Base-by-base conservation (phyloP, 164 flowering plant genomes). In the Vitis rupestris region DNA sequence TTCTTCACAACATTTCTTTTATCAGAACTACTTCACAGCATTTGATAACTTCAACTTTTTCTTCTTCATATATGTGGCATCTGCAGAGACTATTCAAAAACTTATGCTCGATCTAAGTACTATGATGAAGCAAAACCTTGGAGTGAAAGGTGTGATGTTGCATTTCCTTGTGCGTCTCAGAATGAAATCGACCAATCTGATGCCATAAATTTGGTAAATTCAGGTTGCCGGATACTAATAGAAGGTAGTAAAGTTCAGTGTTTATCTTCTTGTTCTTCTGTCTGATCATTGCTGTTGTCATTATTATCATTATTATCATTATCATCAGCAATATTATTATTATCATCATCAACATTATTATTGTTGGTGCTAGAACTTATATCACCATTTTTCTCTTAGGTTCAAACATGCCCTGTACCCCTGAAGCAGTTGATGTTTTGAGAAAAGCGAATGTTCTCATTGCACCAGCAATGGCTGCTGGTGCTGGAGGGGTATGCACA, bases 381-480 rank as follows among this genome's bases (percentile, higher is more conserved):
- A 23, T 23, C 27, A 23, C 27, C 27, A 23, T 23, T 23, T 23
- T 23, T 55, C 12, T 55, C 52, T 68, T 76, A 96, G 99, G 99
- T 68, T 96, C 99, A 63, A 89, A 84, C 79, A 96, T 93, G 99
- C 97, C 99, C 1, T 93, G 97, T 76, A 90, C 96, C 12, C 89
- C 94, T 52, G 97, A 92, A 77, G 99, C 98, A n/a, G 83, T 86
- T 76, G 97, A 96, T 72, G 85, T 87, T 51, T 79, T 96, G 75
- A 86, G 86, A 80, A 93, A 90, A 76, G 95, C 93, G 55, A 93
- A 86, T 81, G 89, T 96, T 70, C 82, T 93, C 50, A 77, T 90
- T 72, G 99, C 99, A 72, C 99, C 99, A 60, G 91, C 99, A 62
- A 86, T 90, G 77, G 99, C 98, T 79, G 97, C 97, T 78, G 91